phyloP scores from a whole-genome alignment of 176 grass and related monocot genomes.

The Miscanthus lutarioriparius region DNA sequence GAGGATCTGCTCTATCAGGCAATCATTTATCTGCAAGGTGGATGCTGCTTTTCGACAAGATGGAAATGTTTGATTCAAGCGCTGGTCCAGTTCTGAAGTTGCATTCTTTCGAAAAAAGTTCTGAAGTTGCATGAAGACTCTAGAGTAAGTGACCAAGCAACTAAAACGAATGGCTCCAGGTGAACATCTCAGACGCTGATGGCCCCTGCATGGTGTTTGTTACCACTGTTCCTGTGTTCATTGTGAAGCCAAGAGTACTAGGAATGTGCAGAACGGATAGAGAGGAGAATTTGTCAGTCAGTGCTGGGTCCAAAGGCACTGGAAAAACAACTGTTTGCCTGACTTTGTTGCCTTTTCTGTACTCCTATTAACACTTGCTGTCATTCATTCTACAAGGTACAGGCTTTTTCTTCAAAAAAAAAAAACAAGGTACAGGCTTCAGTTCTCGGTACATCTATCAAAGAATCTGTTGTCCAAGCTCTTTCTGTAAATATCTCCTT shows the following conservation, averaged over 20 bases:
- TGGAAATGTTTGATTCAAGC: no score
- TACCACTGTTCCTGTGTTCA: no score
- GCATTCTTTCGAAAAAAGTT: not conserved
- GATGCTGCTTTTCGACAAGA: no score
- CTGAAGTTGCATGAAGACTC: not conserved
- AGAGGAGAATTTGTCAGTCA: constrained; percentile 27
- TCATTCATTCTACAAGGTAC: not conserved
- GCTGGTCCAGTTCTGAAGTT: not conserved
- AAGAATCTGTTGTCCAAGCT: not conserved
- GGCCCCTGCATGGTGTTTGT: no score
- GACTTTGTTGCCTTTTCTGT: not conserved
- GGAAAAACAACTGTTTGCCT: constrained; percentile 17
- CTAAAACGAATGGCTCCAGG: no score
- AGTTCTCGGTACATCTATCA: not conserved
- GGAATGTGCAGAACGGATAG: constrained; percentile 46
- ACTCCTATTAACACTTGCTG: not conserved
- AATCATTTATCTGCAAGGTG: no score
- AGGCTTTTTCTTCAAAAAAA: not conserved
- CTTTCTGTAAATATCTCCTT: constrained; percentile 18
- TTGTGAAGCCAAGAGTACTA: not conserved
- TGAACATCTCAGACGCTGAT: no score
- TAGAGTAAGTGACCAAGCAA: no score
- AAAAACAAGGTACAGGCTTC: not conserved
- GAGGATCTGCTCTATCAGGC: no score
- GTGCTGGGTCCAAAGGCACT: constrained; percentile 43